A percentile compares a stretch with the other conserved stretches of the same genome.
Conservation (phyloP, 1,139 yeast species). For the Chernovozyma sophiae-reginae region DNA sequence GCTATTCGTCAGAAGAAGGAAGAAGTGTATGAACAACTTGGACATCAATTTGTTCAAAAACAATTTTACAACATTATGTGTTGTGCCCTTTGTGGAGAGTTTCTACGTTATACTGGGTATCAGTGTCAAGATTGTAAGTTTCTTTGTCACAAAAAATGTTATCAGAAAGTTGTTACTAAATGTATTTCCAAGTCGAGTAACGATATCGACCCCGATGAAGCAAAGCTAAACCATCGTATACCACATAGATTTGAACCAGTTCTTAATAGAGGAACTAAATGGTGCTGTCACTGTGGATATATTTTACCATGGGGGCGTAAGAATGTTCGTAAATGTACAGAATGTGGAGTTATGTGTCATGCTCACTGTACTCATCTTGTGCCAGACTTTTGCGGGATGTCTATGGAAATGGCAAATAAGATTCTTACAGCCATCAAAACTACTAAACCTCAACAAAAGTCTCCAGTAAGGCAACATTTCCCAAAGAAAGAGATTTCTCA, state of each 20-base stretch:
- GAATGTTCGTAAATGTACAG: constrained; percentile 91
- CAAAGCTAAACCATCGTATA: constrained; percentile 89
- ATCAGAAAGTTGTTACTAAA: constrained; percentile 88
- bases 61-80: constrained; percentile 95
- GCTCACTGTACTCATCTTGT: constrained; percentile 89
- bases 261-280: constrained; percentile 90
- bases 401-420: constrained; percentile 94
- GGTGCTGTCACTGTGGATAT: constrained; percentile 99
- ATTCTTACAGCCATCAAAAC: constrained; percentile 56
- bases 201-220: constrained; percentile 83
- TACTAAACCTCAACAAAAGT: neutral
- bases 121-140: constrained; percentile 96
- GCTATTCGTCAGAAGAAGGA: constrained; percentile 95
- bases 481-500: neutral
- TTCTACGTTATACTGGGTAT: constrained; percentile 86
- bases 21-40: constrained; percentile 92
- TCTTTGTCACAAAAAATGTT: constrained; percentile 92
- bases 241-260: constrained; percentile 94
- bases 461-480: constrained; percentile 9
- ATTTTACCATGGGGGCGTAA: constrained; percentile 92
- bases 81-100: constrained; percentile 95
- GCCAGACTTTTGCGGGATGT: constrained; percentile 98
- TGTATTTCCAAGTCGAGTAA: constrained; percentile 88
- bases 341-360: constrained; percentile 94
- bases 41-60: constrained; percentile 94